Percentiles rank a stretch among this genome's conserved stretches.
These are phyloP conservation scores for Fusarium anthophilum DNA, from an alignment of 2,329 filamentous ascomycete species.

Conservation along the genomic window DNA sequence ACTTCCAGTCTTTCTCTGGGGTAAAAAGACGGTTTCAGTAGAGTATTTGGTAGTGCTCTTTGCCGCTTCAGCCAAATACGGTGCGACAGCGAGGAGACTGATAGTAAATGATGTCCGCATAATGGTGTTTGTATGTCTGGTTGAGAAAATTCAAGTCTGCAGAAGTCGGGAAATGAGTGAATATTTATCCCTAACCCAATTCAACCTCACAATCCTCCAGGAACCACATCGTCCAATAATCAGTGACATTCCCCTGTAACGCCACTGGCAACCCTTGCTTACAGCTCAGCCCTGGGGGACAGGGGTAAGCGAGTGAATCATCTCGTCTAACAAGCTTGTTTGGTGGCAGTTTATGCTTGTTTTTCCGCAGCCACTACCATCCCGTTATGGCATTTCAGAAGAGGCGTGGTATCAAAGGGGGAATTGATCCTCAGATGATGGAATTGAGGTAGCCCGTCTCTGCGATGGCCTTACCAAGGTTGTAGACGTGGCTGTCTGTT, in stretches of 20 bases:
- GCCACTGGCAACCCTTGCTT: not conserved
- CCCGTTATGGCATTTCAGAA: not conserved
- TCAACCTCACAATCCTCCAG: not conserved
- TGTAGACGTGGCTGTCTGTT: not conserved
- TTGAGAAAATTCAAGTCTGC: not conserved
- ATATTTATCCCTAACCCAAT: not conserved
- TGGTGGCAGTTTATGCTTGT: not conserved
- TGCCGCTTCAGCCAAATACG: constrained; percentile 1
- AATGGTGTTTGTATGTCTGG: not conserved
- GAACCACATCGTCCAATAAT: not conserved
- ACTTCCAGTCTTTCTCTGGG: constrained; percentile 19
- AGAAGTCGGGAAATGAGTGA: not conserved
- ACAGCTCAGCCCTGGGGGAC: not conserved
- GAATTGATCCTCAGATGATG: not conserved
- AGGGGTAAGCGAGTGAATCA: constrained; percentile 1
- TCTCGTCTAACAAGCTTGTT: not conserved
- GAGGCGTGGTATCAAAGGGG: not conserved
- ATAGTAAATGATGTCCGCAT: not conserved
- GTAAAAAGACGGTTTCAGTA: constrained; percentile 31
- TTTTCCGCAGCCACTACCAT: not conserved
- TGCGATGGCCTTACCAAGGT: not conserved
- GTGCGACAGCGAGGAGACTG: not conserved
- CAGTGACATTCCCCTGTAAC: not conserved
- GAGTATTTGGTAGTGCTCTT: constrained; percentile 13
- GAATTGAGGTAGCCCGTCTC: not conserved